Evolutionary conservation across 2,329 filamentous ascomycete genomes (phyloP), one percentile per base, ranked within the genome.

Genomic region (Aspergillus sp.): DNA sequence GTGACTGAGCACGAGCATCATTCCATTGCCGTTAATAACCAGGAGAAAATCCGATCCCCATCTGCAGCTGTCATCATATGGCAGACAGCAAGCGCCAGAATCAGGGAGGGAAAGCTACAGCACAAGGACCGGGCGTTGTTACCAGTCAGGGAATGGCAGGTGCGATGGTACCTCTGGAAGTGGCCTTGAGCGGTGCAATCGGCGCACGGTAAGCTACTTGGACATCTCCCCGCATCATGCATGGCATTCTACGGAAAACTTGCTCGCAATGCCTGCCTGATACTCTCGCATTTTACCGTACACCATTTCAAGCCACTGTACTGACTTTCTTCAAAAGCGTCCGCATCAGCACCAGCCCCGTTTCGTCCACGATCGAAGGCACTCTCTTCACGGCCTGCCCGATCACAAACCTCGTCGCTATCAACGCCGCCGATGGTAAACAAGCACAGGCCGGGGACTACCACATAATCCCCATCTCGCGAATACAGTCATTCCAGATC

Each of bases 371-470:
- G 25, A 76, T 87, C 62, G 86, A 89, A 74, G 87, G 87, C 69
- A 86, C 81, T 19, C 80, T 89, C 61, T 89, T 87, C 75, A 87
- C 86, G 30, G 85, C 84, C 50, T 85, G 84, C 72, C 85, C 85
- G 28, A 79, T 85, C 68, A 85, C 85, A 60, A 87, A 87, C 68
- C 78, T 88, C 60, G 79, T 89, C 68, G 85, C 84, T 49, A 82
- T 89, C 74, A 86, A 87, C 75, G 86, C 82, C 19, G 68, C 72
- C 51, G 74, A 74, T 55, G 65, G 69, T 13, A 75, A 76, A 58
- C 75, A 75, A 57, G 64, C 75, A 0, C 78, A 80, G 57, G 77
- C 81, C 6, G 83, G 84, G 61, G 81, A 87, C 71, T 89, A 87
- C 72, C 85, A 84, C 68, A 81, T 89, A 71, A 82, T 89, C 61